These are phyloP conservation scores for Aspergillus costaricaensis DNA, from an alignment of 2,329 filamentous ascomycete genomes.

Conservation along the genomic window DNA sequence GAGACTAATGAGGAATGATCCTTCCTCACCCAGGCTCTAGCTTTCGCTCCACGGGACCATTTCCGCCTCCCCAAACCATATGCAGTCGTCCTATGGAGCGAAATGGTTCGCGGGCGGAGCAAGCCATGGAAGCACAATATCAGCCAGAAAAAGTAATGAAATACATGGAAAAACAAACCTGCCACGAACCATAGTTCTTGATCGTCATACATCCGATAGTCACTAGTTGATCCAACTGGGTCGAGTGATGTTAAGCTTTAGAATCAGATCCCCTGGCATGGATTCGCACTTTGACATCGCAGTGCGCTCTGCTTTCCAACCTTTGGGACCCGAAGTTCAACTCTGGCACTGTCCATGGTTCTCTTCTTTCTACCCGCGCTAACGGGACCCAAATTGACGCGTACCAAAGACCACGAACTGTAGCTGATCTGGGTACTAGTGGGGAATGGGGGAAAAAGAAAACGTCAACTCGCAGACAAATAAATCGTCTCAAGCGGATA, in stretches of 20 bases:
- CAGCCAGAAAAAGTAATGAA: constrained; percentile 3
- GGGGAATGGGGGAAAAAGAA: neutral
- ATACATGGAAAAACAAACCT: constrained; percentile 5
- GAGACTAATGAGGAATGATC: constrained; percentile 6
- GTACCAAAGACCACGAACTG: constrained; percentile 1
- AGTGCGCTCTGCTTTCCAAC: neutral
- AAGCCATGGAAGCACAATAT: neutral
- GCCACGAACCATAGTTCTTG: constrained; percentile 12
- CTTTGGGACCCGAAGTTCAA: constrained; percentile 1
- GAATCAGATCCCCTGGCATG: constrained; percentile 7
- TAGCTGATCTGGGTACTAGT: neutral
- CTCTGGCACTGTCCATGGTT: neutral
- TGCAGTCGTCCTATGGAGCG: neutral
- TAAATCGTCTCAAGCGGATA: constrained; percentile 1
- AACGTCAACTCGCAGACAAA: constrained; percentile 7
- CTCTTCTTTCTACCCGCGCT: neutral
- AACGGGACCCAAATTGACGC: constrained; percentile 9
- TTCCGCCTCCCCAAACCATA: neutral
- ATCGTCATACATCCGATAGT: neutral
- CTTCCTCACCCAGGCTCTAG: neutral
- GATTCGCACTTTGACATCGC: constrained; percentile 12
- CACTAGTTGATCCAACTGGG: constrained; percentile 7
- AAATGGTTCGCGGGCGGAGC: neutral
- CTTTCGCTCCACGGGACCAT: neutral
- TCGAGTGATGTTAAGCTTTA: constrained; percentile 16